Evolutionary conservation across 257 asterid genomes (phyloP).

Genomic region (Cordia subcordata): DNA sequence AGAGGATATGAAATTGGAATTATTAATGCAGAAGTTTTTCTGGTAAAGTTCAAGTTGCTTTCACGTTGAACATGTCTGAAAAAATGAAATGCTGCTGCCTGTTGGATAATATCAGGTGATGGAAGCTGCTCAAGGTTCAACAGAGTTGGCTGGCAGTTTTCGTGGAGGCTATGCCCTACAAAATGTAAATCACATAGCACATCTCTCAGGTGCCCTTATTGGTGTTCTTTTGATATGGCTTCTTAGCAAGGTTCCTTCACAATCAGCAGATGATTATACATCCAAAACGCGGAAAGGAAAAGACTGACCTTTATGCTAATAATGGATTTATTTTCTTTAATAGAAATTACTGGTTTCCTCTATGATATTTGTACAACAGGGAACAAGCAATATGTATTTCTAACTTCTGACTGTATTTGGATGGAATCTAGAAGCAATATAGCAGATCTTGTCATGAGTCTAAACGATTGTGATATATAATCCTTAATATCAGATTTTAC

Average conservation of each 20-base stretch:
- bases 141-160: slow-evolving; percentile 50
- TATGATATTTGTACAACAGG: not conserved
- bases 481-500: not conserved
- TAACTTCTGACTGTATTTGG: not conserved
- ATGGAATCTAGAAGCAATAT: not conserved
- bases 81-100: not conserved
- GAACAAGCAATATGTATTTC: not conserved
- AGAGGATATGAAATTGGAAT: too few species aligned
- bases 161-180: slow-evolving; percentile 53
- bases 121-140: slow-evolving; percentile 98
- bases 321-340: not conserved
- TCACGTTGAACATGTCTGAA: not conserved
- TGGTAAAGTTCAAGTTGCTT: not conserved
- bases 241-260: slow-evolving; percentile 55
- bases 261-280: slow-evolving; percentile 22
- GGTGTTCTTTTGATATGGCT: slow-evolving; percentile 86
- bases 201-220: slow-evolving; percentile 85
- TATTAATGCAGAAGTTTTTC: not conserved
- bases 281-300: not conserved
- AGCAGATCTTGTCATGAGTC: not conserved
- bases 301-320: slow-evolving; percentile 3
- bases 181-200: slow-evolving; percentile 86
- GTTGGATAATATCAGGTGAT: slow-evolving; percentile 51
- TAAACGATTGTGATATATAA: not conserved
- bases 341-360: not conserved